These are phyloP conservation scores for Peltaster fructicola DNA, from an alignment of 2,329 filamentous ascomycete species.

Conservation along the genomic window DNA sequence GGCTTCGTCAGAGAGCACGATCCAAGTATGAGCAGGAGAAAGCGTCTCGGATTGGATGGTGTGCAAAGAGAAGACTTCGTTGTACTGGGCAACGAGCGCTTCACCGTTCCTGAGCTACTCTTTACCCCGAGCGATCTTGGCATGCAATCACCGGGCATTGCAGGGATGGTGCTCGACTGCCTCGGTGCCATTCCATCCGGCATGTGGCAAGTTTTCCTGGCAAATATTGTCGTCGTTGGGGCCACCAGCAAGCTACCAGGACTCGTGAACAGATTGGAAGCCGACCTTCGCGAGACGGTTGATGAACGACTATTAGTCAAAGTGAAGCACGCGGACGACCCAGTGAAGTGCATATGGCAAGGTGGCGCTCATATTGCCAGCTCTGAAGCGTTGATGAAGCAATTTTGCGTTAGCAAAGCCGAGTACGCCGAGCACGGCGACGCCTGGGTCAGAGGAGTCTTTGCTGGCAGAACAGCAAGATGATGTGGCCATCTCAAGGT, in stretches of 20 bases:
- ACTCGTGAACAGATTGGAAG: conserved; percentile 54
- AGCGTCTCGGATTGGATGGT: conserved; percentile 31
- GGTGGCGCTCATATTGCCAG: conserved; percentile 65
- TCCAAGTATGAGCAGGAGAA: conserved; percentile 38
- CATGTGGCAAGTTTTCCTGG: conserved; percentile 64
- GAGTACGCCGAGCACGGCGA: conserved; percentile 82
- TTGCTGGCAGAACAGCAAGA: conserved; percentile 15
- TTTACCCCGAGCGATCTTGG: conserved; percentile 79
- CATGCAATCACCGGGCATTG: conserved; percentile 63
- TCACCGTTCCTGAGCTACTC: conserved; percentile 72
- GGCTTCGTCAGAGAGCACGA: conserved; percentile 68
- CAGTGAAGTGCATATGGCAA: conserved; percentile 66
- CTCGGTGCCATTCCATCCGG: conserved; percentile 60
- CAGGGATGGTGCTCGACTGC: conserved; percentile 67
- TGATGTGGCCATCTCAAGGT: conserved; percentile 7
- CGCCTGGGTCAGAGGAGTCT: conserved; percentile 17
- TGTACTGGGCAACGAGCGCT: conserved; percentile 80
- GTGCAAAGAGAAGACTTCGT: conserved; percentile 55
- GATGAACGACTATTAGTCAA: conserved; percentile 59
- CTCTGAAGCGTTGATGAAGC: conserved; percentile 45
- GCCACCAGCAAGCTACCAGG: conserved; percentile 67
- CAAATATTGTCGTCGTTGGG: conserved; percentile 78
- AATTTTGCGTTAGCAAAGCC: conserved; percentile 60
- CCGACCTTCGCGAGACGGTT: conserved; percentile 16
- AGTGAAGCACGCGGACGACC: conserved; percentile 51